Conservation (phyloP, 176 grass and related monocot species). For the Oryza glaberrima region DNA sequence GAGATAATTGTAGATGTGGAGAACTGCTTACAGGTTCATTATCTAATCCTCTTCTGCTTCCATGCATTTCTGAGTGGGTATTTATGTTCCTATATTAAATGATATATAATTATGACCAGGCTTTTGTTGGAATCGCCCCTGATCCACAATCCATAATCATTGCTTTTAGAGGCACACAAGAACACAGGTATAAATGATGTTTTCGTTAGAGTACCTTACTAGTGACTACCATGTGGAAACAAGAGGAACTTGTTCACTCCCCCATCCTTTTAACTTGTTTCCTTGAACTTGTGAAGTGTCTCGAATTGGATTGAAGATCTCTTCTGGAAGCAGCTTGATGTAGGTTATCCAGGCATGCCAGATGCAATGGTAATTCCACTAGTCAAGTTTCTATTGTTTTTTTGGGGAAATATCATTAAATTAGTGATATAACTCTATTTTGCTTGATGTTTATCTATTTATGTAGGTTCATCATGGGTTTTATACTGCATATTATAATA, state of each 20-base stretch:
- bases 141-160: slow-evolving; percentile 67
- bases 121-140: slow-evolving; percentile 88
- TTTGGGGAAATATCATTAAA: slow-evolving; percentile 9
- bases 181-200: slow-evolving; percentile 63
- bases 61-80: slow-evolving; percentile 8
- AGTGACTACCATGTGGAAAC: not conserved
- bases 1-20: slow-evolving; percentile 87
- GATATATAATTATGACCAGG: slow-evolving; percentile 44
- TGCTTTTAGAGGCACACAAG: slow-evolving; percentile 94
- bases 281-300: slow-evolving; percentile 45
- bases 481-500: slow-evolving; percentile 88
- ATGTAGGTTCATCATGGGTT: slow-evolving; percentile 87
- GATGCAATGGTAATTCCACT: slow-evolving; percentile 67
- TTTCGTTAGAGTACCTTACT: not conserved
- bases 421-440: slow-evolving; percentile 25
- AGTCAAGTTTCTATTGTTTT: slow-evolving; percentile 21
- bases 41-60: slow-evolving; percentile 4
- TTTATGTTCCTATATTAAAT: slow-evolving; percentile 20
- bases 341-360: slow-evolving; percentile 91
- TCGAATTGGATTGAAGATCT: slow-evolving; percentile 95
- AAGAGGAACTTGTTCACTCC: not conserved
- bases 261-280: not conserved
- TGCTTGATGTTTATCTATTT: slow-evolving; percentile 27
- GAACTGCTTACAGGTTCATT: slow-evolving; percentile 84
- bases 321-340: slow-evolving; percentile 97